phyloP scores from a whole-genome alignment of 2,329 filamentous ascomycete genomes.

The Neonectria coccinea region DNA sequence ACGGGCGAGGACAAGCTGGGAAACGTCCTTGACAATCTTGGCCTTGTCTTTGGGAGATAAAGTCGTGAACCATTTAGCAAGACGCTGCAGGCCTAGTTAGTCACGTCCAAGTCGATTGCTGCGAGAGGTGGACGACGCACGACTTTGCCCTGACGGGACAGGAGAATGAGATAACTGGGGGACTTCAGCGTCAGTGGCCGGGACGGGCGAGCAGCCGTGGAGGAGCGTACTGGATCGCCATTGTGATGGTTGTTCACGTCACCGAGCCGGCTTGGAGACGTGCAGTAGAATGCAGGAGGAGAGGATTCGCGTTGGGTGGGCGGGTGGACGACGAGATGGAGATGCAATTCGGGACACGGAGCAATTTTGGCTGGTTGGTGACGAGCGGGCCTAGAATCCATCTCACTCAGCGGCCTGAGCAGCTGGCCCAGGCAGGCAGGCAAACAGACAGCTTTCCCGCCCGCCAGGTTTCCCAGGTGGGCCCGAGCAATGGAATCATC shows the following conservation, averaged over 20 bases:
- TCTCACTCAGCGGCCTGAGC: not conserved
- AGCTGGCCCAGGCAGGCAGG: slow-evolving; percentile 22
- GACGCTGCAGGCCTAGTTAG: slow-evolving; percentile 71
- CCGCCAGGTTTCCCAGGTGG: not conserved
- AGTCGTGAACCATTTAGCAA: slow-evolving; percentile 99
- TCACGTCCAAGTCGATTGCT: slow-evolving; percentile 16
- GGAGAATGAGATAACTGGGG: slow-evolving; percentile 91
- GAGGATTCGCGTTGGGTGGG: slow-evolving; percentile 28
- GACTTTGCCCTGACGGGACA: slow-evolving; percentile 99
- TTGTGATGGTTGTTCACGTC: slow-evolving; percentile 45
- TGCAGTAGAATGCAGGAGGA: slow-evolving; percentile 31
- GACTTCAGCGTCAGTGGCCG: slow-evolving; percentile 38
- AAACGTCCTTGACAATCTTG: slow-evolving; percentile 99
- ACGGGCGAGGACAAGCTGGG: slow-evolving; percentile 94
- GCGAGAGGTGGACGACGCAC: slow-evolving; percentile 71
- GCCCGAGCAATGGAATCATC: not conserved
- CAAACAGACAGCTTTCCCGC: not conserved
- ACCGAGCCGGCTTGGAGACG: slow-evolving; percentile 41
- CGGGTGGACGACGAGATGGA: slow-evolving; percentile 34
- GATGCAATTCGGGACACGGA: slow-evolving; percentile 44
- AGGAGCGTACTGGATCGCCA: slow-evolving; percentile 59
- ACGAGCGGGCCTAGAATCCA: slow-evolving; percentile 38
- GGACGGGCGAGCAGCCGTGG: slow-evolving; percentile 21
- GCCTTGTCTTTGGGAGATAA: slow-evolving; percentile 98
- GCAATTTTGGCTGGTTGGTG: slow-evolving; percentile 47